Conservation (phyloP, 2,329 filamentous ascomycete genomes). For the Fusarium odoratissimum region DNA sequence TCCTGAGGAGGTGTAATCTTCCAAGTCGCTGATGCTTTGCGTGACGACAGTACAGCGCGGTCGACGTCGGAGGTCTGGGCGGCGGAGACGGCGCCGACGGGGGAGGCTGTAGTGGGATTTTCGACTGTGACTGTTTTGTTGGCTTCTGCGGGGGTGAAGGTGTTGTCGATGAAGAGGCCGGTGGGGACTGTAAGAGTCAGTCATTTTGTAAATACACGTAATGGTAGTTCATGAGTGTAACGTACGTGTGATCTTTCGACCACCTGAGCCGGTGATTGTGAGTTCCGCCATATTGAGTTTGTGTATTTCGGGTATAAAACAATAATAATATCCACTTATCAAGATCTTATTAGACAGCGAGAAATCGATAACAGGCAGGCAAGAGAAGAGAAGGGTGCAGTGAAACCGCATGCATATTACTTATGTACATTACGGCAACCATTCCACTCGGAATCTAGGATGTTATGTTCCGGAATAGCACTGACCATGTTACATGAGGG, state of each 20-base stretch:
- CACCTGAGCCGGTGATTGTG: slow-evolving; percentile 6
- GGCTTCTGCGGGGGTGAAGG: slow-evolving; percentile 1
- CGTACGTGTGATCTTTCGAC: slow-evolving; percentile 12
- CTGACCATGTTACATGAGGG: neutral
- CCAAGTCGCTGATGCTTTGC: slow-evolving; percentile 71
- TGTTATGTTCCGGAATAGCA: neutral
- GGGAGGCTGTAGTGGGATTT: slow-evolving; percentile 2
- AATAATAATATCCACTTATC: neutral
- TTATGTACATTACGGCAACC: neutral
- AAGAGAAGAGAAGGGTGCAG: neutral
- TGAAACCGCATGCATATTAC: neutral
- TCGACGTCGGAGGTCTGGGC: slow-evolving; percentile 64
- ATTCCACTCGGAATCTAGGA: neutral
- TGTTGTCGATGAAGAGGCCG: slow-evolving; percentile 29
- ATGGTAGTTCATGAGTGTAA: neutral
- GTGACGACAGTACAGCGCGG: slow-evolving; percentile 80
- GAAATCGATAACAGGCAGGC: neutral
- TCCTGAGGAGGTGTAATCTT: slow-evolving; percentile 62
- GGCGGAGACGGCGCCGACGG: slow-evolving; percentile 6
- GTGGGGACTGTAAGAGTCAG: slow-evolving; percentile 13
- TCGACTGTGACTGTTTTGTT: neutral
- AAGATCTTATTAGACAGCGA: neutral
- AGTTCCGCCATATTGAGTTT: neutral
- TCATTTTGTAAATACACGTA: neutral
- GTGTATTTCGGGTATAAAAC: neutral